Evolutionary conservation across 2,329 filamentous ascomycete genomes (phyloP).

Genomic region (Colletotrichum liriopes): DNA sequence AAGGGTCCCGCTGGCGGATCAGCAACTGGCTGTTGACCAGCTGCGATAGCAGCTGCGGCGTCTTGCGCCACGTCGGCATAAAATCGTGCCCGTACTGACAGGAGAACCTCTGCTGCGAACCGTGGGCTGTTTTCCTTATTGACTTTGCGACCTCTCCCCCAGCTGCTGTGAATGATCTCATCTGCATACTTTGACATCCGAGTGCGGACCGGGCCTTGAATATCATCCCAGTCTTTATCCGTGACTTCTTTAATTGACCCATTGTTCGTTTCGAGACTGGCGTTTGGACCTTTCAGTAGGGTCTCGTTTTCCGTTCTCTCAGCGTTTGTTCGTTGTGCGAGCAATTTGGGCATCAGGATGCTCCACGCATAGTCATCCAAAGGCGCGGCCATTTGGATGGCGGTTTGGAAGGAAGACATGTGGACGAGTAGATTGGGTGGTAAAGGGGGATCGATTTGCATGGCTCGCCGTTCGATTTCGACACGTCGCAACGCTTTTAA

Average conservation of each 20-base stretch:
- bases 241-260: slow-evolving; percentile 64
- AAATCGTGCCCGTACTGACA: slow-evolving; percentile 78
- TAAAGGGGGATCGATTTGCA: slow-evolving; percentile 77
- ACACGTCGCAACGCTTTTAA: slow-evolving; percentile 75
- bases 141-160: slow-evolving; percentile 75
- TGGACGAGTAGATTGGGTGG: slow-evolving; percentile 74
- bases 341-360: slow-evolving; percentile 76
- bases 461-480: slow-evolving; percentile 81
- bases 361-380: slow-evolving; percentile 81
- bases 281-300: slow-evolving; percentile 49
- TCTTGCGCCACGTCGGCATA: slow-evolving; percentile 73
- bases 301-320: slow-evolving; percentile 68
- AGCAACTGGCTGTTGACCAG: slow-evolving; percentile 59
- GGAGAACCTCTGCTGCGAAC: slow-evolving; percentile 81
- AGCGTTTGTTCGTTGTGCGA: slow-evolving; percentile 77
- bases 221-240: slow-evolving; percentile 80
- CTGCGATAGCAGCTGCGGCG: slow-evolving; percentile 61
- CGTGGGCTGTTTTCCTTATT: slow-evolving; percentile 74
- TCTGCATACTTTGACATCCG: slow-evolving; percentile 78
- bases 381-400: slow-evolving; percentile 78
- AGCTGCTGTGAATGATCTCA: slow-evolving; percentile 76
- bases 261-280: slow-evolving; percentile 53
- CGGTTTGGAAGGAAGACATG: slow-evolving; percentile 82
- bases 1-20: slow-evolving; percentile 70
- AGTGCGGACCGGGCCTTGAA: slow-evolving; percentile 77